These are phyloP conservation scores for Penicillium longicatenatum DNA, from an alignment of 495 filamentous ascomycete genomes.

Conservation along the genomic window DNA sequence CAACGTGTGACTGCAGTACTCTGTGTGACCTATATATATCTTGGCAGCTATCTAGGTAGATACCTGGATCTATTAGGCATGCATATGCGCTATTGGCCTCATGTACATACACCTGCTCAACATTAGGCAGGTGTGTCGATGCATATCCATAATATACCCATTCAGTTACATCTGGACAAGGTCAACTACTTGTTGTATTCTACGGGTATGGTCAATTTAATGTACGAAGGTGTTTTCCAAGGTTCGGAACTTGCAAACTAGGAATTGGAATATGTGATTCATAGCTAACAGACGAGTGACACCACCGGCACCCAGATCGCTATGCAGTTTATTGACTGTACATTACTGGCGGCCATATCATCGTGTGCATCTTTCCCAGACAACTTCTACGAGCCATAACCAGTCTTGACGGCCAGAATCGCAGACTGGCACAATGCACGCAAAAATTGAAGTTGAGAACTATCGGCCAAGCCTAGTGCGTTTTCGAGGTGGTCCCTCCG, in stretches of 20 bases:
- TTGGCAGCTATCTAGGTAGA: too few relatives aligned
- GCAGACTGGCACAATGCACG: slow-evolving; percentile 1
- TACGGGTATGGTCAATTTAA: neutral
- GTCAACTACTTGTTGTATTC: too few relatives aligned
- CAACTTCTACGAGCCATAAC: neutral
- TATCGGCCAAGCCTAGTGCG: slow-evolving; percentile 23
- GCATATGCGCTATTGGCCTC: too few relatives aligned
- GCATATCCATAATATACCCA: too few relatives aligned
- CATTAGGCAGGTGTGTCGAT: too few relatives aligned
- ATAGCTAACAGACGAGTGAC: neutral
- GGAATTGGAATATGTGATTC: slow-evolving; percentile 6
- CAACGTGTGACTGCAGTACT: too few relatives aligned
- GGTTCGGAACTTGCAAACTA: neutral
- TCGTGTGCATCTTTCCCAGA: slow-evolving; percentile 1
- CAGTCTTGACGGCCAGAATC: neutral
- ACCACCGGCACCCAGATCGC: slow-evolving; percentile 8
- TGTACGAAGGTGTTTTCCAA: neutral
- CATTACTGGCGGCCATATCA: slow-evolving; percentile 15
- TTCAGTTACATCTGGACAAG: too few relatives aligned
- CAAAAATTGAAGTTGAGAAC: neutral
- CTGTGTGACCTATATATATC: too few relatives aligned
- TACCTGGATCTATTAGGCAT: too few relatives aligned
- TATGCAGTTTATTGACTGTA: slow-evolving; percentile 21
- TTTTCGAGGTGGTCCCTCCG: slow-evolving; percentile 33
- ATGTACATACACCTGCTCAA: too few relatives aligned